Conservation (phyloP, 441 rosid genomes). For the Brassica hybrid region DNA sequence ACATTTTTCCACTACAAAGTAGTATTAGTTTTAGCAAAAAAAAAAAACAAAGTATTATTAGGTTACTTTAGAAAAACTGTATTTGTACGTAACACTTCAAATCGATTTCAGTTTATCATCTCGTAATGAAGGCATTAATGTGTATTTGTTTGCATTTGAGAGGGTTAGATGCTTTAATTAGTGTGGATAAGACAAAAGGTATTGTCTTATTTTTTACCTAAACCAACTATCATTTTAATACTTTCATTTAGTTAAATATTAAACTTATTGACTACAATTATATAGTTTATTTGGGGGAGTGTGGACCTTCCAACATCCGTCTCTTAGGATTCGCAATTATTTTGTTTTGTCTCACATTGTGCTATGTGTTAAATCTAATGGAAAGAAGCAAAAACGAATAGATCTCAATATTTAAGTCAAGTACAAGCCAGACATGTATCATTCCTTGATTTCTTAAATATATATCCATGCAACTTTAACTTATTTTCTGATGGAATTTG, state of each 20-base stretch:
- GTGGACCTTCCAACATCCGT: slow-evolving; percentile 45
- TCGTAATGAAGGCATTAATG: not conserved
- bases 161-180: slow-evolving; percentile 10
- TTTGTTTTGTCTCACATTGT: slow-evolving; percentile 42
- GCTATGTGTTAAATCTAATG: slow-evolving; percentile 38
- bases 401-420: slow-evolving; percentile 11
- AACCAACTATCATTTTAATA: slow-evolving; percentile 27
- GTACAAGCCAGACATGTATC: slow-evolving; percentile 5
- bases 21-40: not conserved
- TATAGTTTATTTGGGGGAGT: slow-evolving; percentile 31
- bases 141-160: slow-evolving; percentile 4
- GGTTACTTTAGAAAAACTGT: too few relatives aligned
- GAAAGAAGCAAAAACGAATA: slow-evolving; percentile 26
- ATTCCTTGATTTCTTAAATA: not conserved
- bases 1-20: not conserved
- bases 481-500: not conserved
- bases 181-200: slow-evolving; percentile 21
- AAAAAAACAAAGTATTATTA: not conserved
- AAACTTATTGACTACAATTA: not conserved
- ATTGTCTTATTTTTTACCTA: slow-evolving; percentile 25
- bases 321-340: slow-evolving; percentile 41
- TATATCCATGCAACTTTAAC: slow-evolving; percentile 4
- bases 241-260: not conserved
- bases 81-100: not conserved
- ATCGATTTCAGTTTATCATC: not conserved